phyloP scores from a whole-genome alignment of 2,329 filamentous ascomycete genomes.

The Trichoderma guizhouense region DNA sequence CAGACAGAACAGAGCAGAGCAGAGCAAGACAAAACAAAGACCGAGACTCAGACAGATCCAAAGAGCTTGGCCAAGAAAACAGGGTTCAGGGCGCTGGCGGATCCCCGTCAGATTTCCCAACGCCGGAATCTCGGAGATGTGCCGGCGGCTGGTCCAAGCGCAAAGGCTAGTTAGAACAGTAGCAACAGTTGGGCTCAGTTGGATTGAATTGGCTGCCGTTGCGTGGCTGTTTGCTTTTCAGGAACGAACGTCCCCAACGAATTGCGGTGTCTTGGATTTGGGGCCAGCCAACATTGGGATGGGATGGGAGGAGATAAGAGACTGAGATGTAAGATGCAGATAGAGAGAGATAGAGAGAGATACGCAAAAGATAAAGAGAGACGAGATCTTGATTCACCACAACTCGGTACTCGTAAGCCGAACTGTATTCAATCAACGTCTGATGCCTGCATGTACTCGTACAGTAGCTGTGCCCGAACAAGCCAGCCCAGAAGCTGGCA shows the following conservation, averaged over 20 bases:
- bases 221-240: not conserved
- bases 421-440: not conserved
- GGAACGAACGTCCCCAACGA: not conserved
- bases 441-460: not conserved
- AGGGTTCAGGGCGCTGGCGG: not conserved
- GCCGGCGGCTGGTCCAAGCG: slow-evolving; percentile 12
- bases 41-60: not conserved
- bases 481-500: not conserved
- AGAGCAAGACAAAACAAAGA: not conserved
- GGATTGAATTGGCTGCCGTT: not conserved
- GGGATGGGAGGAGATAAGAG: not conserved
- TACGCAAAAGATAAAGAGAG: not conserved
- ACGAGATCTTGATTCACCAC: not conserved
- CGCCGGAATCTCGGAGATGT: slow-evolving; percentile 15
- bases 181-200: too few species aligned
- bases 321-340: not conserved
- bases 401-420: not conserved
- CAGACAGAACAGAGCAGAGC: not conserved
- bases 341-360: not conserved
- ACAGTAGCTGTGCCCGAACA: not conserved
- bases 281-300: not conserved
- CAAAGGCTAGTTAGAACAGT: not conserved
- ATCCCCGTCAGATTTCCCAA: slow-evolving; percentile 8
- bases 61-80: not conserved
- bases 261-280: not conserved